Conservation (phyloP, 1,139 yeast species). For the Meyerozyma carpophila region DNA sequence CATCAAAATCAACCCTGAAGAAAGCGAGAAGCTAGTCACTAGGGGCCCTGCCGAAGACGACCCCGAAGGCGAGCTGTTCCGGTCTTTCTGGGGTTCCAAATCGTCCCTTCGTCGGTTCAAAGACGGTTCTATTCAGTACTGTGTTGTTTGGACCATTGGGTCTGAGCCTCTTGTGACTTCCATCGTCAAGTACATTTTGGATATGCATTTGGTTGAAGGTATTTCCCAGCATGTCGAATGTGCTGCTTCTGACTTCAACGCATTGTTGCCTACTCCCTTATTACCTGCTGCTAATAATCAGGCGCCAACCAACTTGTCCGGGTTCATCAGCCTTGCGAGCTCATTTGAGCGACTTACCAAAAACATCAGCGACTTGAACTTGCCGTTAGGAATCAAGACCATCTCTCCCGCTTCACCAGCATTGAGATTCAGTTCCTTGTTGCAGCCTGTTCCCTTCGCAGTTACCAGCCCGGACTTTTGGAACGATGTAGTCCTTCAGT, state of each 20-base stretch:
- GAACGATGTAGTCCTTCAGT: constrained; percentile 76
- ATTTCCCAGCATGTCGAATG: constrained; percentile 36
- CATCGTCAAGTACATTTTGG: constrained; percentile 59
- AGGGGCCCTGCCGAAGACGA: constrained; percentile 74
- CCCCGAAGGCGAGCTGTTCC: constrained; percentile 58
- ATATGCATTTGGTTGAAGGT: constrained; percentile 54
- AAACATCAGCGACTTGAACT: constrained; percentile 43
- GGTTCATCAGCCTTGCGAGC: constrained; percentile 52
- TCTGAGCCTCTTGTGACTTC: constrained; percentile 62
- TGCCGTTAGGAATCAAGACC: constrained; percentile 72
- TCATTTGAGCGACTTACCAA: constrained; percentile 68
- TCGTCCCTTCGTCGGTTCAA: constrained; percentile 85
- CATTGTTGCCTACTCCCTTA: constrained; percentile 55
- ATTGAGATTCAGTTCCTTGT: constrained; percentile 66
- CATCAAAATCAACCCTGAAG: constrained; percentile 63
- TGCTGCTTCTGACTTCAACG: constrained; percentile 40
- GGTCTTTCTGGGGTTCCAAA: constrained; percentile 84
- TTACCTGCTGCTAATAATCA: constrained; percentile 51
- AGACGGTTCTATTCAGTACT: constrained; percentile 84
- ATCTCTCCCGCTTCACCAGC: constrained; percentile 69
- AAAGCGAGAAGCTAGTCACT: constrained; percentile 74
- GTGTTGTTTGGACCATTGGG: constrained; percentile 74
- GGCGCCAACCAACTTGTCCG: constrained; percentile 43
- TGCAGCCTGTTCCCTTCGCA: constrained; percentile 83
- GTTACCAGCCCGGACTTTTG: constrained; percentile 71